These are phyloP conservation scores for Fusarium austroafricanum DNA, from an alignment of 2,329 filamentous ascomycete species.

Conservation along the genomic window DNA sequence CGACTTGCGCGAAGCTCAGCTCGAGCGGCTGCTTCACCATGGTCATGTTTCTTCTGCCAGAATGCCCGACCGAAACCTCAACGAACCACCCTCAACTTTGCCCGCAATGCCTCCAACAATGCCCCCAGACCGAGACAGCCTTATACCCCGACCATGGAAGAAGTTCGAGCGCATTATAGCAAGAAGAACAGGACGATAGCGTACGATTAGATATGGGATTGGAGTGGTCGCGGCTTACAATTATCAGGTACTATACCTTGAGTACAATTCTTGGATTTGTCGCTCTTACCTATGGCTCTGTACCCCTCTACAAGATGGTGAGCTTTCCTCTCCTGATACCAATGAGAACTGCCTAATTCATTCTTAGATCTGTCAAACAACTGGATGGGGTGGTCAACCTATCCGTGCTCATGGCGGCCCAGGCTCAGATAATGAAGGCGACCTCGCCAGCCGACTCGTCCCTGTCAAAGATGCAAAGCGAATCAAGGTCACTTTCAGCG, in stretches of 20 bases:
- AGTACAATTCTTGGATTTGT: constrained; percentile 84
- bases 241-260: constrained; percentile 74
- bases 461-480: constrained; percentile 85
- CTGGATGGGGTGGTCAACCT: constrained; percentile 92
- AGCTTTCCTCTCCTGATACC: constrained; percentile 26
- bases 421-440: constrained; percentile 62
- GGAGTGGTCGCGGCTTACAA: constrained; percentile 30
- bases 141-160: constrained; percentile 65
- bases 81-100: constrained; percentile 40
- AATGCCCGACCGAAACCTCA: constrained; percentile 47
- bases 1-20: constrained; percentile 51
- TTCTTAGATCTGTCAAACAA: constrained; percentile 80
- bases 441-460: constrained; percentile 80
- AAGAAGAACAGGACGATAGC: constrained; percentile 73
- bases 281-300: constrained; percentile 83
- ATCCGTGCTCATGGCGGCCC: constrained; percentile 77
- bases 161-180: constrained; percentile 72
- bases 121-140: constrained; percentile 40
- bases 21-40: constrained; percentile 44
- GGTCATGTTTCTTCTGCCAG: constrained; percentile 55
- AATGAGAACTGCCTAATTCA: background rate
- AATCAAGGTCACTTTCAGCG: constrained; percentile 95
- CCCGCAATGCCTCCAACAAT: constrained; percentile 51
- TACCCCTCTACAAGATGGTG: constrained; percentile 90
- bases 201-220: constrained; percentile 39